phyloP scores from a whole-genome alignment of 345 rosid genomes.

The rapeseed (Brassica napus) region Da-Ae NC_063437.1:14243501-14244000 shows the following conservation, averaged over 20 bases:
- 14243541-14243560: not conserved
- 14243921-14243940: conserved; percentile 28
- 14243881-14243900: conserved; percentile 25
- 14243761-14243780: conserved; percentile 33
- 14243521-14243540: conserved; percentile 6
- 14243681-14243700: conserved; percentile 34
- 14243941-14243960: conserved; percentile 23
- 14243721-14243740: conserved; percentile 25
- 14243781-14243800: conserved; percentile 22
- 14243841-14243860: conserved; percentile 15
- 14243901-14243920: conserved; percentile 29
- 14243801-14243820: conserved; percentile 21
- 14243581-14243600: conserved; percentile 36
- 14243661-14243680: conserved; percentile 36
- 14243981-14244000: conserved; percentile 21
- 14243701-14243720: conserved; percentile 42
- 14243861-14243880: conserved; percentile 29
- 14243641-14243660: conserved; percentile 35
- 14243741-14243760: conserved; percentile 27
- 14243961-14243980: conserved; percentile 36
- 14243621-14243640: not conserved
- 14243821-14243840: not conserved
- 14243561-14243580: conserved; percentile 22
- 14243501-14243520: not conserved
- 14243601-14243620: conserved; percentile 23